These are phyloP conservation scores for Eimeria falciformis DNA, from an alignment of 169 alveolate genomes.

Conservation along the genomic window DNA sequence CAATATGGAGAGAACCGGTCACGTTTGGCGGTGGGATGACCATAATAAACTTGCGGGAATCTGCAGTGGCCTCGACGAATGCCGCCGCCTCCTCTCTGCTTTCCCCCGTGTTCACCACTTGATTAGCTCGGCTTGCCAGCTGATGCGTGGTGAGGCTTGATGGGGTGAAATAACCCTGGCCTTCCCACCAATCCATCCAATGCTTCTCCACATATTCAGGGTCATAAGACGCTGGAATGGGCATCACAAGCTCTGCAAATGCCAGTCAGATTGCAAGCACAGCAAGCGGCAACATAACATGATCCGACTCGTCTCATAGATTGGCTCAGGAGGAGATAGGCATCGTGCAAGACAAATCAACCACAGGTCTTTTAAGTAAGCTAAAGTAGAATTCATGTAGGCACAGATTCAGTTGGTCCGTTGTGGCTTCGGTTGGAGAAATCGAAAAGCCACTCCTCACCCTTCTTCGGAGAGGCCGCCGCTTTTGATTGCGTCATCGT, in stretches of 20 bases:
- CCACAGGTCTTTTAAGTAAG: too few species aligned
- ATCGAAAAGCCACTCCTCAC: not conserved
- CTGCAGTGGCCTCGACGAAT: not conserved
- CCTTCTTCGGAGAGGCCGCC: not conserved
- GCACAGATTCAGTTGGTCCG: too few species aligned
- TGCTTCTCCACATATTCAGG: constrained; percentile 97
- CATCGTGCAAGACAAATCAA: too few species aligned
- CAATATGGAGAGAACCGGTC: constrained; percentile 99
- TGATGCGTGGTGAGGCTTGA: constrained; percentile 73
- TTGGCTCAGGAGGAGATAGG: too few species aligned
- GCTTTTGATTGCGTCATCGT: not conserved
- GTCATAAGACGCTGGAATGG: constrained; percentile 93
- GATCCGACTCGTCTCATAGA: too few species aligned
- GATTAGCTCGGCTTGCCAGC: not conserved
- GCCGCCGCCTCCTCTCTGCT: not conserved
- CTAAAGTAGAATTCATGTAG: too few species aligned
- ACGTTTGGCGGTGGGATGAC: constrained; percentile 99
- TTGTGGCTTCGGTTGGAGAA: too few species aligned
- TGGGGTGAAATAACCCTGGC: constrained; percentile 90
- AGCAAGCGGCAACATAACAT: too few species aligned
- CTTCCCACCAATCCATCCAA: constrained; percentile 98
- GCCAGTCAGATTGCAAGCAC: too few species aligned
- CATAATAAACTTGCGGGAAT: constrained; percentile 91
- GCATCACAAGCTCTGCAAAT: constrained; percentile 55
- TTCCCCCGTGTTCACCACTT: not conserved